Evolutionary conservation across 2,329 filamentous ascomycete genomes (phyloP).

Genomic region (Alternaria sp.): DNA sequence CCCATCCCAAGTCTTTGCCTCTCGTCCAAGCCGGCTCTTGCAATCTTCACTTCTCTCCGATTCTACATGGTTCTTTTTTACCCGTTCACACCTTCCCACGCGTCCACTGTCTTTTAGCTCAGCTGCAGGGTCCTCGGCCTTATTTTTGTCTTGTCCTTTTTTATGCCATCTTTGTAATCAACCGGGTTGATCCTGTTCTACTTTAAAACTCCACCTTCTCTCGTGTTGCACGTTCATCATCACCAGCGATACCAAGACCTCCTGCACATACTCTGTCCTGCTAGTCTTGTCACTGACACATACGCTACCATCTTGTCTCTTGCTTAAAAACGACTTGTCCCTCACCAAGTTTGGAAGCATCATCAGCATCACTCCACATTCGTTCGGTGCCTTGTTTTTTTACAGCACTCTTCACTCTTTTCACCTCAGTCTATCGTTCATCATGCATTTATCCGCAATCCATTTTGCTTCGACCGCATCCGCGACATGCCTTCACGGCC

Average conservation of each 20-base stretch:
- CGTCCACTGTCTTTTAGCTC: conserved; percentile 19
- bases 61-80: conserved; percentile 1
- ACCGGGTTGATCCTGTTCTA: conserved; percentile 27
- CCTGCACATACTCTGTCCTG: conserved; percentile 4
- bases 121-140: conserved; percentile 19
- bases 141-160: conserved; percentile 11
- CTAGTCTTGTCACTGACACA: neutral
- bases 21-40: conserved; percentile 4
- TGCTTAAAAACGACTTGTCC: conserved; percentile 2
- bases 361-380: conserved; percentile 2
- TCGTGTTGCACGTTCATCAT: conserved; percentile 28
- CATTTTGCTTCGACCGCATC: conserved; percentile 48
- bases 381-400: neutral
- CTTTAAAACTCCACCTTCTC: conserved; percentile 13
- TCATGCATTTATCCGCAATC: conserved; percentile 45
- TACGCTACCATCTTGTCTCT: conserved; percentile 5
- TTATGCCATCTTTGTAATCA: conserved; percentile 17
- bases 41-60: conserved; percentile 11
- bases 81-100: neutral
- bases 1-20: neutral
- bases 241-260: conserved; percentile 5
- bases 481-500: conserved; percentile 55
- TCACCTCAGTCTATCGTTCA: conserved; percentile 18
- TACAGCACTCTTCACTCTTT: neutral
- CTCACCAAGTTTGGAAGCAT: neutral